Evolutionary conservation across 805 yeast species (phyloP), one percentile per base, ranked within the genome.

Genomic region (Sugiyamaella chiloensis): DNA sequence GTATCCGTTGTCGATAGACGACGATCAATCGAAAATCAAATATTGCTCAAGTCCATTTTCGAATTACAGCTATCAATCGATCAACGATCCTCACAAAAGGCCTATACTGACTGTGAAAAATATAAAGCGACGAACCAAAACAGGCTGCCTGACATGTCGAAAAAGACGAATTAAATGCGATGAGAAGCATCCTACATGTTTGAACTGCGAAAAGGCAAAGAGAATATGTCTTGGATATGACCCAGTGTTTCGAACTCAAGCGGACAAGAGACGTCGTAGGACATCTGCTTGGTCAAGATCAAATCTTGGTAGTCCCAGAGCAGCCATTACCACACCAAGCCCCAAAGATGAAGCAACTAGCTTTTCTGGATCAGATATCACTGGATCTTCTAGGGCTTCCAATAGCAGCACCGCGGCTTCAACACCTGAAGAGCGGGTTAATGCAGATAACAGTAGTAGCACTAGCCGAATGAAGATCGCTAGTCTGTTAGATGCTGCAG

Each of bases 131-230:
- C 69, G 90, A 44, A 84, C 89, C 1, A 70, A 85, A 58, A 83
- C 89, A 0, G 91, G 91, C 2, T 84, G 90, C 61, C 64, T 82
- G 47, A 84, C 90, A 1, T 84, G 90, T 61, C 72, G 89, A 27
- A 76, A 79, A 59, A 67, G 89, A 52, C 69, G 89, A 39, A 81
- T 83, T 58, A 83, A 83, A 66, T 84, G 90, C 64, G 90, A 84
- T 63, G 90, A 84, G 66, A 64, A 81, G 42, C 83, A 80, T 57
- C 88, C 89, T 1, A 70, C 74, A 48, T 84, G 90, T 61, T 71
- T 69, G 56, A 83, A 84, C 58, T 84, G 90, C 61, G 81, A 79
- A 55, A 74, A 83, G 48, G 71, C 80, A 20, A 78, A 78, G 59
- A 81, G 83, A 50, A 73, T 75, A 8, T 84, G 90, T 56, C 65